Conservation (phyloP, 2,329 filamentous ascomycete species). For the Nectriaceae sp. region DNA sequence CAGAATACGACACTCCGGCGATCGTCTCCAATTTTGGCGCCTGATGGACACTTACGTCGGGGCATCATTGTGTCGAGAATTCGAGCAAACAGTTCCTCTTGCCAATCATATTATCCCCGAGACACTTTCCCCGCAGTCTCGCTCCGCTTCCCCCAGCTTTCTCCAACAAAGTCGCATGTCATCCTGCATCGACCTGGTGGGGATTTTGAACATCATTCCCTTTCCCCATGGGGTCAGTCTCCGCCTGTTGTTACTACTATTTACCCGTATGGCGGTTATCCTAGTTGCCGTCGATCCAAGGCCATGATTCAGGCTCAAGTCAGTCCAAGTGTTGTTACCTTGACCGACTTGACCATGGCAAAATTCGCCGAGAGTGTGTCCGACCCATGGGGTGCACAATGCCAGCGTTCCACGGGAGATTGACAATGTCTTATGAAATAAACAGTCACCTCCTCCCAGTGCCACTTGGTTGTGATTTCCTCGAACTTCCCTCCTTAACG, state of each 20-base stretch:
- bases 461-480: background rate
- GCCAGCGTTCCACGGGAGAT: background rate
- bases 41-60: slow-evolving; percentile 13
- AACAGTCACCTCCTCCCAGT: background rate
- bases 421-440: too few relatives aligned
- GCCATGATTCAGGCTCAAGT: background rate
- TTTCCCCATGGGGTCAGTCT: slow-evolving; percentile 21
- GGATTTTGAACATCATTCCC: background rate
- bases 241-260: slow-evolving; percentile 9
- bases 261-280: background rate
- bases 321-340: background rate
- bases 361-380: background rate
- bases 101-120: slow-evolving; percentile 5
- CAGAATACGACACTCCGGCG: background rate
- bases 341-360: background rate
- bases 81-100: slow-evolving; percentile 4
- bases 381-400: background rate
- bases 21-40: background rate
- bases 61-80: slow-evolving; percentile 18
- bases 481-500: background rate
- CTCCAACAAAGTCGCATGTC: slow-evolving; percentile 16
- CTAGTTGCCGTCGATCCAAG: slow-evolving; percentile 6
- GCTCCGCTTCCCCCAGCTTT: slow-evolving; percentile 21
- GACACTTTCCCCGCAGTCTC: slow-evolving; percentile 11
- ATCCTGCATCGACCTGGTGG: background rate